Evolutionary conservation across 1,284 basidiomycete genomes (phyloP).

Genomic region (Mixia osmundae): DNA sequence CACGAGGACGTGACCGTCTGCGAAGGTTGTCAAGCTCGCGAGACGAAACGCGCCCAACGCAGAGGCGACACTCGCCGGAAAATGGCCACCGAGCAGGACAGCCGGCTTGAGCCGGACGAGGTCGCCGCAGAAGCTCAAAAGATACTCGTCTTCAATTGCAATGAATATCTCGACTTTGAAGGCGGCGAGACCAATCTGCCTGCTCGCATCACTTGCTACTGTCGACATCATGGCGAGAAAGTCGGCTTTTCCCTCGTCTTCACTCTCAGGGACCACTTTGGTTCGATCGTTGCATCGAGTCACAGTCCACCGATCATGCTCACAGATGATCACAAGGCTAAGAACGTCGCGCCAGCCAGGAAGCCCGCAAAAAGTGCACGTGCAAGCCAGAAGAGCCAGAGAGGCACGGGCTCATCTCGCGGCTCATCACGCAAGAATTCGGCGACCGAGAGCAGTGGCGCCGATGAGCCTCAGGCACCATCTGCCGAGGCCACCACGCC

Average conservation of each 20-base stretch:
- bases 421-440: too few relatives aligned
- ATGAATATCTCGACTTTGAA: conserved; percentile 71
- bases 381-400: conserved; percentile 6
- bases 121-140: conserved; percentile 28
- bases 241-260: conserved; percentile 77
- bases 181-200: conserved; percentile 71
- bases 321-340: conserved; percentile 94
- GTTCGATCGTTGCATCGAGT: conserved; percentile 59
- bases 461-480: too few relatives aligned
- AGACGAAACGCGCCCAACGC: conserved; percentile 72
- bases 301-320: conserved; percentile 89
- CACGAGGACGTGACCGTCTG: conserved; percentile 15
- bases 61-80: conserved; percentile 50
- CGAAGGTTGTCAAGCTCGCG: conserved; percentile 11
- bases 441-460: too few relatives aligned
- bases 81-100: conserved; percentile 23
- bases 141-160: conserved; percentile 88
- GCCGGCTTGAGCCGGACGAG: conserved; percentile 33
- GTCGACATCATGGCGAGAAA: conserved; percentile 94
- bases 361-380: neutral
- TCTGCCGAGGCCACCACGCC: too few relatives aligned
- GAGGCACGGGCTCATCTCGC: too few relatives aligned
- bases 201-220: conserved; percentile 93
- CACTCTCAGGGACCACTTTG: conserved; percentile 56
- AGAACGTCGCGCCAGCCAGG: conserved; percentile 11